Conservation (phyloP, 1,284 basidiomycete species). For the Cryptococcus sp. region DNA sequence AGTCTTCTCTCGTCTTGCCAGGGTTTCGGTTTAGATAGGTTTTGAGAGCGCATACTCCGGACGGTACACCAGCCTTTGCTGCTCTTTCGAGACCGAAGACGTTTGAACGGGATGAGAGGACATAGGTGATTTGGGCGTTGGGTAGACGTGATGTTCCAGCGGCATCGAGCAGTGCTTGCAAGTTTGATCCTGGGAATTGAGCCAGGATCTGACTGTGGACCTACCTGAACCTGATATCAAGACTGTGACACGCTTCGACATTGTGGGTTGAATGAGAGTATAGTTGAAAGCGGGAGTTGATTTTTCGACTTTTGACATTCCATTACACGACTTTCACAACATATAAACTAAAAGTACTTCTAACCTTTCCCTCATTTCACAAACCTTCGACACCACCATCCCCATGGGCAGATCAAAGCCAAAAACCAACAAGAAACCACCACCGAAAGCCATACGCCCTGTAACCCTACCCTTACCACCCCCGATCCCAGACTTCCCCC, state of each 20-base stretch:
- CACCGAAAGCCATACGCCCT: conserved; percentile 15
- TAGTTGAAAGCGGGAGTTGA: neutral
- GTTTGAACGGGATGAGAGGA: conserved; percentile 87
- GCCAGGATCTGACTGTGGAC: conserved; percentile 10
- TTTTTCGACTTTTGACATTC: neutral
- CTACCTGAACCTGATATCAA: conserved; percentile 80
- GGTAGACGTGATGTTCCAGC: conserved; percentile 58
- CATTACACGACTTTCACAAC: neutral
- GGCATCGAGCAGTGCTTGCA: conserved; percentile 93
- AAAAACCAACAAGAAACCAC: conserved; percentile 38
- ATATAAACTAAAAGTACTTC: neutral
- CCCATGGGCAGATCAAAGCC: conserved; percentile 44
- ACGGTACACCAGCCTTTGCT: conserved; percentile 69
- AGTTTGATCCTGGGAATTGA: conserved; percentile 68
- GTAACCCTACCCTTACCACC: neutral
- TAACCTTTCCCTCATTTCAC: neutral
- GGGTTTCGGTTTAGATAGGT: conserved; percentile 74
- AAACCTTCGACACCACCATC: neutral
- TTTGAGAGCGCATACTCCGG: conserved; percentile 76
- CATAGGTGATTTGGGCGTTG: conserved; percentile 66
- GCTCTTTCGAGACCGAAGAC: conserved; percentile 87
- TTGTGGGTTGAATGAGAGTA: neutral
- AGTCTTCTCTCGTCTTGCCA: conserved; percentile 71
- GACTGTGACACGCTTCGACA: conserved; percentile 53
- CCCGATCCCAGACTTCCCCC: neutral